These are phyloP conservation scores for Buddleja alternifolia DNA, from an alignment of 257 asterid species.

Conservation along the genomic window DNA sequence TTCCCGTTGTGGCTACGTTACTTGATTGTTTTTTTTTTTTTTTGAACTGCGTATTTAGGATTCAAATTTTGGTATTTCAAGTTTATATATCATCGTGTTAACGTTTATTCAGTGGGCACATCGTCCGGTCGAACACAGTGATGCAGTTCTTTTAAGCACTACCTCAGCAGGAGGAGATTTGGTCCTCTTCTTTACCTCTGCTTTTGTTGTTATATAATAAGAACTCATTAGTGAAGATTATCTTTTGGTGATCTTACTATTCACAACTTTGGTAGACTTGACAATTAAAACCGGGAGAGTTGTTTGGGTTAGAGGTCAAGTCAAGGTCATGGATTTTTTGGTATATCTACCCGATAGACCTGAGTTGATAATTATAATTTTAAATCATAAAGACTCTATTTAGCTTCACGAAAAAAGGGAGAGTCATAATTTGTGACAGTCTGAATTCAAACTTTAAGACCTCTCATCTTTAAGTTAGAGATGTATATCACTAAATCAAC, in stretches of 20 bases:
- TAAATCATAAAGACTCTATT: too few species aligned
- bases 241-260: neutral
- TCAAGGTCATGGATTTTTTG: constrained; percentile 40
- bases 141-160: neutral
- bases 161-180: neutral
- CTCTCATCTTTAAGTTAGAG: too few species aligned
- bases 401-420: too few species aligned
- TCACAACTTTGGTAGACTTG: neutral
- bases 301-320: constrained; percentile 30
- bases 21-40: neutral
- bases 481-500: too few species aligned
- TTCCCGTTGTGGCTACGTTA: neutral
- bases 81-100: too few species aligned
- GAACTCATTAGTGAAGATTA: neutral
- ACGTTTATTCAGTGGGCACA: constrained; percentile 7
- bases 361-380: too few species aligned
- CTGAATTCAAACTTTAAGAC: too few species aligned
- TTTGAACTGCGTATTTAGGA: too few species aligned
- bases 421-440: too few species aligned
- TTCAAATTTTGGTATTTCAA: too few species aligned
- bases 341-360: too few species aligned
- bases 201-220: neutral
- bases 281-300: neutral
- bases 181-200: too few species aligned
- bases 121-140: neutral